Evolutionary conservation across 768 basidiomycete species (phyloP).

Genomic region (Russula emetica): DNA sequence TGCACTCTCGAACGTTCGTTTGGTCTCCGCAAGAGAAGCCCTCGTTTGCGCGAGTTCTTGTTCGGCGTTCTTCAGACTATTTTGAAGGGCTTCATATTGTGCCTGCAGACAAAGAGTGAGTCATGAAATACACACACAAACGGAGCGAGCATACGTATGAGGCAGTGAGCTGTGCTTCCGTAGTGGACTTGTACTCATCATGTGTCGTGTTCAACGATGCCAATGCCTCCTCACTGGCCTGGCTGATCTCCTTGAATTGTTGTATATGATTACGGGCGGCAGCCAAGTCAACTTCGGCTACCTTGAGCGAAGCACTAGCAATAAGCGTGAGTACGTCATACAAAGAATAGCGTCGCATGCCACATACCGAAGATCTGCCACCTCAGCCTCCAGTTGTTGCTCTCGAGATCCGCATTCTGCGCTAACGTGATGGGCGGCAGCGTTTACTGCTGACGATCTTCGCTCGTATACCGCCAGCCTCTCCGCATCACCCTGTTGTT

Average conservation of each 20-base stretch:
- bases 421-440: constrained; percentile 33
- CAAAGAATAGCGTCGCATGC: no score
- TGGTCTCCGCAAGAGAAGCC: constrained; percentile 49
- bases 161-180: constrained; percentile 64
- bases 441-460: constrained; percentile 34
- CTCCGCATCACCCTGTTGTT: constrained; percentile 73
- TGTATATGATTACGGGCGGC: constrained; percentile 42
- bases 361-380: constrained; percentile 44
- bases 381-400: constrained; percentile 53
- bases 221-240: constrained; percentile 75
- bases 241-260: constrained; percentile 54
- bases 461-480: constrained; percentile 72
- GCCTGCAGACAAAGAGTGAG: constrained; percentile 41
- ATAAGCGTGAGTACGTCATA: no score
- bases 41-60: constrained; percentile 50
- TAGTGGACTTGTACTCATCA: constrained; percentile 73
- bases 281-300: constrained; percentile 71
- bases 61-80: no score
- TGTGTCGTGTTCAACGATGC: constrained; percentile 63
- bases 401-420: no score
- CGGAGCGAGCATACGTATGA: no score
- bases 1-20: constrained; percentile 63
- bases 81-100: constrained; percentile 58
- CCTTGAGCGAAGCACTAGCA: no score
- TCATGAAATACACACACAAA: constrained; percentile 30